Evolutionary conservation across 768 basidiomycete genomes (phyloP), one percentile per base, ranked within the genome.

Genomic region (Rhizopogon rudus): DNA sequence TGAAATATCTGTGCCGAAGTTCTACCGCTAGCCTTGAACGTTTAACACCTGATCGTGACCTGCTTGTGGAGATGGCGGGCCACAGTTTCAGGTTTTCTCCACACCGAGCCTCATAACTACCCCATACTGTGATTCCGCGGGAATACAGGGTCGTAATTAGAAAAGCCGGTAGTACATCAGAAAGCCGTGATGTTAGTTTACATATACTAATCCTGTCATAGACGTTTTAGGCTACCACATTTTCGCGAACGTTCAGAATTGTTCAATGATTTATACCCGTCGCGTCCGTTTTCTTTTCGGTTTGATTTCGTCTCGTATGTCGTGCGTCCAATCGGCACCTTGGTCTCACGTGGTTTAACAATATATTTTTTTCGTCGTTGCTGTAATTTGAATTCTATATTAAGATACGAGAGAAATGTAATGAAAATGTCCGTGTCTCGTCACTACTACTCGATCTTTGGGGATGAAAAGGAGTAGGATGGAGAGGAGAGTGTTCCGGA

Each of bases 1-100:
- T 40, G 76, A 75, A 40, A 37, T 37, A 6, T 22, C 35, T 14
- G 9, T 49, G 20, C 59, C 59, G 40, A 44, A 41, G 16, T 52
- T 50, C 17, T 43, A 35, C 50, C 43, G 28, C 33, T 48, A 35
- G 46, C 14, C 45, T 29, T 48, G 5, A 49, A 33, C 14, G 33
- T 49, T 5, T 37, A 12, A 12, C 48, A 49, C 20, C 48, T 49
- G 48, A 49, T 49, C 48, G 2, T 49, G 35, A 20, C 35, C 14
- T 48, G 20, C 7, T 33, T 35, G 46, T 49, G 48, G 20, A 35
- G 14, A 20, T 37, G 35, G 35, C 35, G 8, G 25, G 25, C 13
- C 10, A 10, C 10, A 12, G 35, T 35, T 35, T 9, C 33, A 8
- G 31, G 10, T 13, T 48, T 33, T 7, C 45, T 48, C 46, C 31